Evolutionary conservation across 176 grass and related monocot genomes (phyloP), one percentile per base, ranked within the genome.

Genomic region (Urochloa ruziziensis): DNA sequence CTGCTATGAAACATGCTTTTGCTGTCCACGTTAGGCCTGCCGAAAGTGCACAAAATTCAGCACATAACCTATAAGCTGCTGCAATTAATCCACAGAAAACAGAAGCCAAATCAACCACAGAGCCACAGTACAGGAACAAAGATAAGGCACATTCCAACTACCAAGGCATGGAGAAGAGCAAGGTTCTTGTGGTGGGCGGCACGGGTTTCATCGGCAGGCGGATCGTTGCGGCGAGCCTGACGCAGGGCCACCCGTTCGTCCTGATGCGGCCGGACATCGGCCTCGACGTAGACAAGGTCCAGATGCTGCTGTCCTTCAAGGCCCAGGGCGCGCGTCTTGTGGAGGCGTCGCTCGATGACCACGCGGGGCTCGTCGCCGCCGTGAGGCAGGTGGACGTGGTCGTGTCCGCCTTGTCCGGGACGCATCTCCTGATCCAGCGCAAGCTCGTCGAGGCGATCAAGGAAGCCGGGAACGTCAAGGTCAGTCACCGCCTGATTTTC

Each of bases 391-490:
- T 66, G 2, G 94, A 96, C 74, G 94, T 91, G 15, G 94, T 96
- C 16, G 49, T 96, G 13, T 91, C 88, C 6, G 80, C 91, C 67
- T 54, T 91, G 67, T 63, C 78, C 11, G 86, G 83, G 1, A 46
- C 23, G 17, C 28, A 19, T 81, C 35, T 88, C 8, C 17, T 3
- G 1, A 16, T 76, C 42, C 94, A 96, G 70, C 89, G 87, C 70
- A 91, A 87, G 76, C 86, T 96, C 16, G 80, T 96, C 6, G 76
- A 91, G 64, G 94, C 91, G 0, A 91, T 96, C 63, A 93, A 92
- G 78, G 80, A 81, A 59, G 93, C 87, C 6, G 93, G 90, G 46
- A 95, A 86, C 48, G 63, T 92, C n/a, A 95, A 92, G 90, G 90
- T 92, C 9, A 12, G 25, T 16, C 24, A 44, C 42, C 9, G 7